Base-by-base conservation (phyloP, 352 stramenopile species). In the Pythium periplocum region DNA sequence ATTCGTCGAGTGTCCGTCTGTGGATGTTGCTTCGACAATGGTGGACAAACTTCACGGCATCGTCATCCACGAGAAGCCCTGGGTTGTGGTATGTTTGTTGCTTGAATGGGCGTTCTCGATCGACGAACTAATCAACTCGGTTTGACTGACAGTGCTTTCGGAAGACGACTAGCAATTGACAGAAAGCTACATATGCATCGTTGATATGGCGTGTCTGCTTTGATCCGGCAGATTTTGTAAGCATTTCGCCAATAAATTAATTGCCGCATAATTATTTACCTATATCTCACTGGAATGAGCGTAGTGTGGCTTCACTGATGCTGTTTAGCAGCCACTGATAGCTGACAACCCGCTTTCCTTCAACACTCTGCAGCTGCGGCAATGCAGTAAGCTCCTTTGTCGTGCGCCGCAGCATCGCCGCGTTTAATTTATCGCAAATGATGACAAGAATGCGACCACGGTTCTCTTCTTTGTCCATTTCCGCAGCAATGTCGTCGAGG, bases 301-400 rank as follows among this genome's bases (percentile, higher is more conserved):
- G 77, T 37, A 90, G 60, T 45, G 84, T 82, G 33, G 73, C 78
- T 55, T 94, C 79, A 56, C 79, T 92, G 58, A 94, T 90, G 57
- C 81, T 92, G 67, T 92, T 87, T 47, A 94, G 77, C 37, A 94
- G 66, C 83, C 83, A 94, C 57, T 90, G 68, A 61, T 92, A 94
- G 62, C 83, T 90, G 40, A 94, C 79, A 57, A 90, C 80, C 17
- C 69, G 57, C 40, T 74, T 66, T 12, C 61, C 51, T 2, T 51
- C 55, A 6, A 83, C 48, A n/a, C 45, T 40, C 43, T 72, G 72
- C 7, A 90, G 48, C 47, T 83, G 65, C 32, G 69, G 65, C 38
- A 75, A 51, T 6, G 60, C 51, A 41, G 58, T 71, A n/a, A 90
- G 54, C 39, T 64, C 61, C n/a, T 68, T 68, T 4, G 51, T 47